Conservation (phyloP, 305 asterid species). For the Fraxinus velutina region DNA sequence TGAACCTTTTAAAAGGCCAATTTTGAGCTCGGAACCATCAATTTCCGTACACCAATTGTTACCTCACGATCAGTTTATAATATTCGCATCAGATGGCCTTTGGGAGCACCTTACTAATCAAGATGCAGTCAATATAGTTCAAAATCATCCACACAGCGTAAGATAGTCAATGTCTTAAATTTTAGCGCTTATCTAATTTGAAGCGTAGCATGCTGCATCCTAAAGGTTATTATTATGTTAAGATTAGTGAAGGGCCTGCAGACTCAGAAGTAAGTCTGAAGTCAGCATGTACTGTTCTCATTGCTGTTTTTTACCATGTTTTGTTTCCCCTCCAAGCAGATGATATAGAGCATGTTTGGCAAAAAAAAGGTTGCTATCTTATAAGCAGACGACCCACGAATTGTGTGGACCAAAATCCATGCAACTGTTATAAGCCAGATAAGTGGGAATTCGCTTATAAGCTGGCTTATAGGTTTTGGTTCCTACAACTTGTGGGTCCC, state of each 20-base stretch:
- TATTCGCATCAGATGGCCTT: conserved; percentile 88
- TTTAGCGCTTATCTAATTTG: neutral
- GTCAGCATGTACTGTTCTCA: neutral
- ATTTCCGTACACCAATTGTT: conserved; percentile 64
- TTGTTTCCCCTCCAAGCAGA: neutral
- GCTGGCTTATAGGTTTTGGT: neutral
- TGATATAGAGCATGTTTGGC: neutral
- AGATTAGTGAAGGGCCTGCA: neutral
- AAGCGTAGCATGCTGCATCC: neutral
- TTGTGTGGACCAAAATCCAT: neutral
- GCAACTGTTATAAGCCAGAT: neutral
- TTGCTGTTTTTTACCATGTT: neutral
- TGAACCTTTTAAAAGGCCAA: conserved; percentile 66
- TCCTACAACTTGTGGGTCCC: neutral
- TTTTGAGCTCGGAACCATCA: conserved; percentile 77
- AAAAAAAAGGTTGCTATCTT: neutral
- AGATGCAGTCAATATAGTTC: conserved; percentile 82
- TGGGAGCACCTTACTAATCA: conserved; percentile 94
- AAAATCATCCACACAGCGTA: conserved; percentile 63
- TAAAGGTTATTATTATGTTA: neutral
- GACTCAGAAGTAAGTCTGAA: neutral
- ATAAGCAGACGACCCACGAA: neutral
- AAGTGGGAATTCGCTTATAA: neutral
- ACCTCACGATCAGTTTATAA: conserved; percentile 70
- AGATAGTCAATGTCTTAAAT: conserved; percentile 27